A percentile compares a stretch with the other conserved stretches of the same genome.
These are phyloP conservation scores for Termitomyces sp. DNA, from an alignment of 768 basidiomycete genomes.

Conservation along the genomic window DNA sequence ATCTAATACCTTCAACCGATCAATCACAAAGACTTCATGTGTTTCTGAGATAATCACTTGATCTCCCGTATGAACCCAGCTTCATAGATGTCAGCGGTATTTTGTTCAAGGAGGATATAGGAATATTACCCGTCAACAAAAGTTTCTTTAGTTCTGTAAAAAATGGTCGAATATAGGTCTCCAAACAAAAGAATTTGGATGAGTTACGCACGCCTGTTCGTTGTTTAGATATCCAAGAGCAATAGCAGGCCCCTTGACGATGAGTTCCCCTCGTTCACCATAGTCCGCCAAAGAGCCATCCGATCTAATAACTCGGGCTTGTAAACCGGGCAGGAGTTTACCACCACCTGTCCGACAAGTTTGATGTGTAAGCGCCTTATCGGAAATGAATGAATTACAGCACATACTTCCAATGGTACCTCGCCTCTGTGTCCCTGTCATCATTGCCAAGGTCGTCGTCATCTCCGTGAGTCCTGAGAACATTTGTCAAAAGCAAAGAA, in stretches of 20 bases:
- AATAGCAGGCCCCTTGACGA: constrained; percentile 38
- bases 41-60: constrained; percentile 46
- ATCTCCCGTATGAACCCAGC: constrained; percentile 65
- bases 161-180: neutral
- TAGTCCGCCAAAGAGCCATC: constrained; percentile 38
- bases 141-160: constrained; percentile 48
- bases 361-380: neutral
- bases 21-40: constrained; percentile 50
- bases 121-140: constrained; percentile 49
- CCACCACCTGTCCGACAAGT: constrained; percentile 28
- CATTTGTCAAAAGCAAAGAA: neutral
- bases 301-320: constrained; percentile 37
- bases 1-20: constrained; percentile 53
- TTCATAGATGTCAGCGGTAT: constrained; percentile 13
- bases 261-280: constrained; percentile 46
- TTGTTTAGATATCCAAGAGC: constrained; percentile 44
- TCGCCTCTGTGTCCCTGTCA: constrained; percentile 34
- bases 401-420: constrained; percentile 32
- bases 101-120: neutral
- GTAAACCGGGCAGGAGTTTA: constrained; percentile 37
- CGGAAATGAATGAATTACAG: neutral
- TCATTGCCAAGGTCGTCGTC: constrained; percentile 43
- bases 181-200: constrained; percentile 5
- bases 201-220: constrained; percentile 41
- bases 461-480: constrained; percentile 26